Percentiles rank a stretch among this genome's conserved stretches.
Conservation (phyloP, 208 protist species). For the Wallacemonas sp. region DNA sequence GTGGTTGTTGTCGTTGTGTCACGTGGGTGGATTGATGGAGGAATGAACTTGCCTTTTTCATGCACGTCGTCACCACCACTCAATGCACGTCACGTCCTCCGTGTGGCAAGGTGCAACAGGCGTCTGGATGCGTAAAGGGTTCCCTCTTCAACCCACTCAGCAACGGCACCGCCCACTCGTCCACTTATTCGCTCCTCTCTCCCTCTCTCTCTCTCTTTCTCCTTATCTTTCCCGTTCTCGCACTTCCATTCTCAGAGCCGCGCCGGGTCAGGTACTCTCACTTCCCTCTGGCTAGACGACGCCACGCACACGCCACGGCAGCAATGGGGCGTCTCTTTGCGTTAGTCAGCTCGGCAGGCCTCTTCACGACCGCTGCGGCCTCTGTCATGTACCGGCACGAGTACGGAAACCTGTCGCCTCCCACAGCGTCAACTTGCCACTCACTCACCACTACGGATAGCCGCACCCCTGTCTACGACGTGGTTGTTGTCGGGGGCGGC, state of each 20-base stretch:
- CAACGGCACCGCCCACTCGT: no score
- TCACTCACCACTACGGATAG: constrained; percentile 17
- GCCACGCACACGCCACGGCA: background rate
- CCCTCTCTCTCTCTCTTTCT: background rate
- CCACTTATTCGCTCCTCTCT: no score
- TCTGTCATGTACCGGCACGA: constrained; percentile 49
- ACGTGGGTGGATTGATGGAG: no score
- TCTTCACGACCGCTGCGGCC: constrained; percentile 33
- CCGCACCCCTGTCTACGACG: constrained; percentile 41
- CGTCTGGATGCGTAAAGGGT: no score
- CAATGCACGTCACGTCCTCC: no score
- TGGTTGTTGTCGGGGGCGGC: constrained; percentile 61
- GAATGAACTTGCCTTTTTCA: no score
- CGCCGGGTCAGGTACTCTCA: no score
- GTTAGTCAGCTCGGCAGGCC: constrained; percentile 26
- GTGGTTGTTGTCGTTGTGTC: no score
- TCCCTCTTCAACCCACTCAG: no score
- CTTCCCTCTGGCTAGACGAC: no score
- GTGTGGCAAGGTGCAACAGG: no score
- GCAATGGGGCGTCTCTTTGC: constrained; percentile 4
- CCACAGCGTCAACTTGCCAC: constrained; percentile 20
- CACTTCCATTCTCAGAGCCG: constrained; percentile 4
- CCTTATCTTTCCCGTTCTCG: constrained; percentile 9
- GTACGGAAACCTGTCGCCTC: constrained; percentile 37
- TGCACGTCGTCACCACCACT: no score